Evolutionary conservation across 1,284 basidiomycete genomes (phyloP).

Genomic region (Phaffia rhodozyma): DNA sequence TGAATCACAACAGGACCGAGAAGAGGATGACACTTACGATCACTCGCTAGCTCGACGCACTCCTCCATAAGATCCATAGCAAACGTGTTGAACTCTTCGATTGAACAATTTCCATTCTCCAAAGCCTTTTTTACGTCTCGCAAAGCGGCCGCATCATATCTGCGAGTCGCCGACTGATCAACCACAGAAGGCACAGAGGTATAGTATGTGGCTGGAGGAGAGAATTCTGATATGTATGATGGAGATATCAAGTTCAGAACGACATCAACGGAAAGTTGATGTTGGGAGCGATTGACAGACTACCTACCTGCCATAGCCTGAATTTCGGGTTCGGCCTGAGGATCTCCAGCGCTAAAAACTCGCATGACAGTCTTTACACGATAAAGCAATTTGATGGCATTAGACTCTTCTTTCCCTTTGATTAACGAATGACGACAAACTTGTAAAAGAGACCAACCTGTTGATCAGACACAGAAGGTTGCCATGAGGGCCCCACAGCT

Average conservation of each 20-base stretch:
- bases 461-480: constrained; percentile 49
- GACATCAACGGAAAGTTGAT: background rate
- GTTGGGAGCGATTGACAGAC: constrained; percentile 27
- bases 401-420: too few relatives aligned
- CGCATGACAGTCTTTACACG: constrained; percentile 88
- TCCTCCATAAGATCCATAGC: constrained; percentile 78
- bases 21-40: constrained; percentile 22
- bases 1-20: background rate
- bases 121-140: constrained; percentile 87
- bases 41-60: constrained; percentile 29
- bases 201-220: constrained; percentile 83
- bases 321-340: constrained; percentile 69
- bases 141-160: constrained; percentile 86
- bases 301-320: constrained; percentile 60
- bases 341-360: constrained; percentile 65
- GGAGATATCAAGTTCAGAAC: background rate
- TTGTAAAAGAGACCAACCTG: background rate
- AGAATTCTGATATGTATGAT: constrained; percentile 47
- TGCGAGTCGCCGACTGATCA: constrained; percentile 60
- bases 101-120: constrained; percentile 63
- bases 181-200: constrained; percentile 77
- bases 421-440: background rate
- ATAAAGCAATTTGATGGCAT: constrained; percentile 48
- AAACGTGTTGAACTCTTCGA: constrained; percentile 82
- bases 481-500: constrained; percentile 31